A percentile compares a stretch with the other conserved stretches of the same genome.
Conservation (phyloP, 352 stramenopile species). For the Globisporangium parvum region DNA sequence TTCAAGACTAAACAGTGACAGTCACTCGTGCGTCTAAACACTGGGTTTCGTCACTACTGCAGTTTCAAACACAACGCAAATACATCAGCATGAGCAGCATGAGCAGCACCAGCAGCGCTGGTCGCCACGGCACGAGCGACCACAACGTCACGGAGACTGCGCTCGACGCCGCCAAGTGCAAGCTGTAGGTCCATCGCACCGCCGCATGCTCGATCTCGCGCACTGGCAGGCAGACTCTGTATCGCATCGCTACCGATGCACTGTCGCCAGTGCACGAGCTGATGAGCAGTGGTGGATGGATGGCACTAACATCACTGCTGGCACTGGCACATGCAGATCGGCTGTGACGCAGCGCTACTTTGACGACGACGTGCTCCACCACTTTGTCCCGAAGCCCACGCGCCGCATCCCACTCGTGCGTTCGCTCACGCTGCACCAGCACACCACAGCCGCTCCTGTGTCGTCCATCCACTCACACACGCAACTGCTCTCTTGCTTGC, state of each 20-base stretch:
- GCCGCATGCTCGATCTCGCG: background rate
- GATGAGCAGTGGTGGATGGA: too few relatives aligned
- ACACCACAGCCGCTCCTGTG: too few relatives aligned
- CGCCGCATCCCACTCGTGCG: constrained; percentile 61
- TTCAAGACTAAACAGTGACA: constrained; percentile 52
- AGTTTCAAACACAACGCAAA: background rate
- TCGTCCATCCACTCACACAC: background rate
- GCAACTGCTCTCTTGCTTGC: background rate
- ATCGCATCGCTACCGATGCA: background rate
- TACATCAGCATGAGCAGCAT: background rate
- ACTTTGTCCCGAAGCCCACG: constrained; percentile 55
- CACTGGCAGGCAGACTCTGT: background rate
- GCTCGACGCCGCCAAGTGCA: constrained; percentile 70
- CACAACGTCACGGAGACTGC: constrained; percentile 78
- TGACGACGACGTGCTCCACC: constrained; percentile 45
- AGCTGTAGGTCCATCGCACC: constrained; percentile 35
- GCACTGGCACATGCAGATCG: constrained; percentile 29
- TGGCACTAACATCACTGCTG: background rate
- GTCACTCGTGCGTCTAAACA: constrained; percentile 61
- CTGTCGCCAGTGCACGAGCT: too few relatives aligned
- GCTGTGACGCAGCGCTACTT: constrained; percentile 57
- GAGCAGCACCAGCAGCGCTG: background rate
- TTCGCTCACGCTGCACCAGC: background rate
- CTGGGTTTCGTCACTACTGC: background rate
- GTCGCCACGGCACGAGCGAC: constrained; percentile 39